A percentile compares a stretch with the other conserved stretches of the same genome.
Conservation (phyloP, 305 asterid genomes). For the Fraxinus ornus region DNA sequence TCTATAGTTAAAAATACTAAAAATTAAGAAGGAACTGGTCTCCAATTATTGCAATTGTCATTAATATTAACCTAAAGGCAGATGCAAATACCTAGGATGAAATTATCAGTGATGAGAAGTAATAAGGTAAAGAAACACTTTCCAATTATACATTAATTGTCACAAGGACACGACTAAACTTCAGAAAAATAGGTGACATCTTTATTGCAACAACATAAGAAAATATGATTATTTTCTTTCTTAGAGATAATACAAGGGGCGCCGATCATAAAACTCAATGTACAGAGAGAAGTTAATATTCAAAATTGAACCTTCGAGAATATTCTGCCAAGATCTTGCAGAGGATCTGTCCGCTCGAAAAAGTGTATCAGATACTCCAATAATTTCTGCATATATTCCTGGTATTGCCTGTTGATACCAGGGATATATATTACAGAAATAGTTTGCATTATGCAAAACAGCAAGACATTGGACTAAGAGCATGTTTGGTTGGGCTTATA, state of each 20-base stretch:
- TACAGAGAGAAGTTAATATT: not conserved
- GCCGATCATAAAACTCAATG: constrained; percentile 4
- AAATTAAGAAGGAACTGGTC: not conserved
- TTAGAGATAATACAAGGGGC: not conserved
- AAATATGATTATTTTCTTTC: not conserved
- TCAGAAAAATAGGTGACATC: not conserved
- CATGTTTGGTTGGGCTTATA: not conserved
- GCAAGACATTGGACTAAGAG: not conserved
- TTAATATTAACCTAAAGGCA: not conserved
- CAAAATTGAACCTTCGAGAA: constrained; percentile 61
- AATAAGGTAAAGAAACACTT: not conserved
- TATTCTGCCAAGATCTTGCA: constrained; percentile 89
- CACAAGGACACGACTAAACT: not conserved
- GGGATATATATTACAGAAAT: constrained; percentile 4
- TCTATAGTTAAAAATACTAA: not conserved
- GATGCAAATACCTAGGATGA: not conserved
- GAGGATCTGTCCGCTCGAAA: constrained; percentile 81
- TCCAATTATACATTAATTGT: not conserved
- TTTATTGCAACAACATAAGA: not conserved
- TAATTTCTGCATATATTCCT: constrained; percentile 73
- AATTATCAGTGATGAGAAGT: not conserved
- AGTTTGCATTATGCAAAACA: not conserved
- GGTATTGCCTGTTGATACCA: constrained; percentile 67
- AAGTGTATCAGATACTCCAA: constrained; percentile 75
- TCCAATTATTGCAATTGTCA: not conserved